Percentiles rank a stretch among this genome's conserved stretches.
Evolutionary conservation across 352 stramenopile genomes (phyloP).

Genomic region (Pythium plurisporium): DNA sequence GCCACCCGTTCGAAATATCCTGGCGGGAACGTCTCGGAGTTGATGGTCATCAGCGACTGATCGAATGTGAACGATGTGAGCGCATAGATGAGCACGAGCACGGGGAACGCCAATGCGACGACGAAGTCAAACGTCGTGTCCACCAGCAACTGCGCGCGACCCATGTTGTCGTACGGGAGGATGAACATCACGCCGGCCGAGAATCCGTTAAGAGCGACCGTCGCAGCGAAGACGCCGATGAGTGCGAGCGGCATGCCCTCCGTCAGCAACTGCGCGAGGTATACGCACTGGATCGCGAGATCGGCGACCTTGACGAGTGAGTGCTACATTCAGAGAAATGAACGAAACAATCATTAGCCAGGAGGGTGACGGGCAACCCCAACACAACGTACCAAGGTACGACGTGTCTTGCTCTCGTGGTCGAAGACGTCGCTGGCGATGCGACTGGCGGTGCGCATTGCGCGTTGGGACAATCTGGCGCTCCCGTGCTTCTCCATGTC

Average conservation of each 20-base stretch:
- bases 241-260: background rate
- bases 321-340: no score
- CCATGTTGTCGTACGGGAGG: background rate
- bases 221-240: background rate
- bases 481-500: no score
- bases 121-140: slow-evolving; percentile 28
- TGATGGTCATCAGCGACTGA: slow-evolving; percentile 21
- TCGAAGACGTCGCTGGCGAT: no score
- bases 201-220: background rate
- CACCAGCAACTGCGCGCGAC: background rate
- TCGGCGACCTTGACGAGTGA: background rate
- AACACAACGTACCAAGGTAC: no score
- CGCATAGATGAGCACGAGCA: slow-evolving; percentile 24
- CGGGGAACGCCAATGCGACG: slow-evolving; percentile 27
- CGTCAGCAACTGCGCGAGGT: slow-evolving; percentile 5
- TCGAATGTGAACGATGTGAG: slow-evolving; percentile 29
- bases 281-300: background rate
- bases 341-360: background rate
- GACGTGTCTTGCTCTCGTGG: no score
- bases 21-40: slow-evolving; percentile 18
- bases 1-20: slow-evolving; percentile 35
- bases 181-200: background rate
- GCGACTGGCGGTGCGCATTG: no score
- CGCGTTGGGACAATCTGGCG: no score
- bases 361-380: background rate